Base-by-base conservation (phyloP, 83 land plant species). In the Isoetes engelmannii region DNA sequence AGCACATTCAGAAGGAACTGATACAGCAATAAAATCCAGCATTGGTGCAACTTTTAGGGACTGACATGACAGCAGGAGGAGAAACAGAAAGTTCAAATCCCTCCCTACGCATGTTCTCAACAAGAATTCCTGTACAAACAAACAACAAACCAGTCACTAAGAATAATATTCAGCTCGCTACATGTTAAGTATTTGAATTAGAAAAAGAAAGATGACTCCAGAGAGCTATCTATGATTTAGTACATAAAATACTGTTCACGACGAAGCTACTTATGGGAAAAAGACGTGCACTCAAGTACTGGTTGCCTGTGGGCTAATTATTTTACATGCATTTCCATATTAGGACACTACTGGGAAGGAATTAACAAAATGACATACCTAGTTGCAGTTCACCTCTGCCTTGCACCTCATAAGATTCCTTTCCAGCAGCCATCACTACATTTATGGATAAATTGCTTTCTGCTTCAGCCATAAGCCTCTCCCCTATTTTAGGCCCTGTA, bases 31-130 rank as follows among this genome's bases (percentile, higher is more conserved):
- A 2, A 28, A 28, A 28, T 28, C 37, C 37, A 28, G 37, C 71
- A 55, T 4, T 9, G 44, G 46, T 17, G 55, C 44, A 66, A 56
- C n/a, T 18, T 12, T n/a, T 44, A 48, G 53, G 15, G 0, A 74
- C 87, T 83, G 78, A 92, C 89, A 96, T 89, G 60, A 96, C 99
- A 69, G 83, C 95, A 6, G 99, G 99, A 3, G 99, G 99, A 66
- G 99, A 96, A 6, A 96, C 92, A 13, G 97, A 96, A 1, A 96
- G 87, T 69, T 96, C 99, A 81, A 89, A 96, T 9, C 97, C 97
- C 77, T 96, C 99, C 12, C 99, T 90, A 67, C 95, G 87, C 99
- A 96, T 96, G 67, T 96, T 92, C 71, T 96, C 99, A 70, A 96
- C 84, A 45, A 96, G 78, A 67, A 96, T 89, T 48, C 97, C 97